Evolutionary conservation across 2,329 filamentous ascomycete genomes (phyloP), one percentile per base, ranked within the genome.

Genomic region (Arthrobotrys entomopaga): DNA sequence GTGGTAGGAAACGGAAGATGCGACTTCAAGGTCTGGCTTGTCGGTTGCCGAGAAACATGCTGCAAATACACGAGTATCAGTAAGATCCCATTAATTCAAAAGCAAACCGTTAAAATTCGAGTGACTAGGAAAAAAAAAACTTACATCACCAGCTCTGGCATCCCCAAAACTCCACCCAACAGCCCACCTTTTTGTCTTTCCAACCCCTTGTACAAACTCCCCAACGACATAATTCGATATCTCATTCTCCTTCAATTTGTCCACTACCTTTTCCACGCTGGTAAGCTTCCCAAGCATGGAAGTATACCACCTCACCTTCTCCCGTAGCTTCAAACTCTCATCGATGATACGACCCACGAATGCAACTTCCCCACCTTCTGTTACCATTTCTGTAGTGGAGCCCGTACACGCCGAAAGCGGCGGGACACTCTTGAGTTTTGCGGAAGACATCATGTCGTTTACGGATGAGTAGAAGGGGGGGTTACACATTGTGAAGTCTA

Each of bases 401-500:
- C 94, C 95, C 0, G 93, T 96, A 78, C 87, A 89, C 56, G 82
- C 81, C 81, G 83, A 65, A 46, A 87, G 87, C 0, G 93, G 90
- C 0, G 88, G 88, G 0, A 85, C 84, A 2, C 85, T 82, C 81
- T 97, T 97, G 42, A 85, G 81, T 15, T 84, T 81, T 0, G 91
- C 90, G 0, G 89, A 90, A 2, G 83, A 82, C 2, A 85, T 77
- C 81, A 97, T 87, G 58, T 96, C 92, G 3, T 85, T 82, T 2
- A 86, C 82, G 0, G 91, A 93, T n/a, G 84, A 81, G 83, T 97
- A 98, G 82, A 99, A 99, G 0, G 95, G 95, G 0, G 95, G 95
- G 77, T 99, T 99, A 76, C 90, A 94, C 88, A 98, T 96, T 70
- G 87, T 88, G 80, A 98, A 97, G 80, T 94, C 89, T 49, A 96